These are phyloP conservation scores for Zangia roseola DNA, from an alignment of 768 basidiomycete species.

Conservation along the genomic window DNA sequence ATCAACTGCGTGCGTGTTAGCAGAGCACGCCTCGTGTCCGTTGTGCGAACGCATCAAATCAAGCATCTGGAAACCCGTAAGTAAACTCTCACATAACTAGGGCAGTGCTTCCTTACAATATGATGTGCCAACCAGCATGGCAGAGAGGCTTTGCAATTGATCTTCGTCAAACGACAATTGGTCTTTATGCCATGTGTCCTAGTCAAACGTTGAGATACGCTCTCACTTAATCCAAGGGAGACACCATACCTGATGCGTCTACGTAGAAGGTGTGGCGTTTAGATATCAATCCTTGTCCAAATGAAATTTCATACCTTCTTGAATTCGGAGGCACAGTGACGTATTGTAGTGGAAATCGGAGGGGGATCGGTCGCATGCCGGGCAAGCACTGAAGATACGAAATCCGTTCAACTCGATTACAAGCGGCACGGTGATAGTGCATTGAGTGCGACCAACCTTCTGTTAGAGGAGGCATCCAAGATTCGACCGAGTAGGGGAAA, in stretches of 20 bases:
- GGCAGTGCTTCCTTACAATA: slow-evolving; percentile 57
- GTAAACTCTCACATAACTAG: background rate
- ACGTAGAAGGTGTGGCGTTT: slow-evolving; percentile 4
- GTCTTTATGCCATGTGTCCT: slow-evolving; percentile 94
- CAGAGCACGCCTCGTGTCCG: background rate
- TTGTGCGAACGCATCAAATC: slow-evolving; percentile 12
- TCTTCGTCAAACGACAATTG: slow-evolving; percentile 86
- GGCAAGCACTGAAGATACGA: slow-evolving; percentile 56
- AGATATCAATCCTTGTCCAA: slow-evolving; percentile 3
- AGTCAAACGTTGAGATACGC: slow-evolving; percentile 12
- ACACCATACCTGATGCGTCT: slow-evolving; percentile 61
- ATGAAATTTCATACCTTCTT: slow-evolving; percentile 61
- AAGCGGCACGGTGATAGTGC: background rate
- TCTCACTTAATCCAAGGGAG: background rate
- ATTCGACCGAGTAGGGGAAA: slow-evolving; percentile 93
- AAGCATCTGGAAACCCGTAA: slow-evolving; percentile 27
- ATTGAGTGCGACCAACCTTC: slow-evolving; percentile 49
- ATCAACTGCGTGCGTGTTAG: background rate
- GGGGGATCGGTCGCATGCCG: slow-evolving; percentile 81
- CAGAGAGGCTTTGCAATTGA: slow-evolving; percentile 81
- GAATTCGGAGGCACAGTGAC: slow-evolving; percentile 81
- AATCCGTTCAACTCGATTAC: background rate
- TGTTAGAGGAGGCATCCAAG: slow-evolving; percentile 84
- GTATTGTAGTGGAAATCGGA: slow-evolving; percentile 87
- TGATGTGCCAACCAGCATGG: slow-evolving; percentile 87